Conservation (phyloP, 2,329 filamentous ascomycete species). For the Colletotrichum camelliae region DNA sequence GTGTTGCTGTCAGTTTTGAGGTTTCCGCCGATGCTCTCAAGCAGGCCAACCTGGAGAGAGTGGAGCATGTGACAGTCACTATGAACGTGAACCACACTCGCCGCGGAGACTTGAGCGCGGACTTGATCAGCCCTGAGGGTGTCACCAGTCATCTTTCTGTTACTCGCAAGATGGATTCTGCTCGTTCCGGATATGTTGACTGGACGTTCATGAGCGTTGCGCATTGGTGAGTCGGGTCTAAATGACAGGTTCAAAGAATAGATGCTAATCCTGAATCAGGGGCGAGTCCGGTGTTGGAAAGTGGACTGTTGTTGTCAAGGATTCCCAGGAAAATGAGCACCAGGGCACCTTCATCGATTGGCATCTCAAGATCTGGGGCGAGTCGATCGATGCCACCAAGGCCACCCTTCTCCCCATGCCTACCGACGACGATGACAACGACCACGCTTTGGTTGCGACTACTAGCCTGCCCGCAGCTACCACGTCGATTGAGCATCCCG, state of each 20-base stretch:
- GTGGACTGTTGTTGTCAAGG: conserved; percentile 91
- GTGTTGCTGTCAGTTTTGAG: conserved; percentile 80
- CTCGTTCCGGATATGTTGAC: conserved; percentile 77
- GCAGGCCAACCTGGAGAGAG: conserved; percentile 79
- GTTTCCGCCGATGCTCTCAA: conserved; percentile 83
- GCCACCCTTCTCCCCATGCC: conserved; percentile 82
- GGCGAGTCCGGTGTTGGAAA: conserved; percentile 86
- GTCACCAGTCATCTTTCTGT: conserved; percentile 85
- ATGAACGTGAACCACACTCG: conserved; percentile 94
- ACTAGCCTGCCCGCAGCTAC: conserved; percentile 63
- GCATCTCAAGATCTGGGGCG: conserved; percentile 94
- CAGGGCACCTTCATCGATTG: conserved; percentile 86
- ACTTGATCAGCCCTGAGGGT: conserved; percentile 83
- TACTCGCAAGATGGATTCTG: conserved; percentile 72
- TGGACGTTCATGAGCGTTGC: conserved; percentile 99
- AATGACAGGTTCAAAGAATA: too few species aligned
- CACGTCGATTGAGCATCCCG: conserved; percentile 59
- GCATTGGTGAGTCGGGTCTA: conserved; percentile 72
- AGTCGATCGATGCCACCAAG: conserved; percentile 77
- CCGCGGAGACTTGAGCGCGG: conserved; percentile 90
- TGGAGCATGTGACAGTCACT: conserved; percentile 96
- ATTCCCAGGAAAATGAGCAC: conserved; percentile 78
- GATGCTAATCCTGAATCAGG: conserved; percentile 50
- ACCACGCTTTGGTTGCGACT: conserved; percentile 73
- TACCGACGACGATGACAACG: conserved; percentile 79